Base-by-base conservation (phyloP, 495 filamentous ascomycete genomes). In the Pseudoneurospora amorphoporcata region DNA sequence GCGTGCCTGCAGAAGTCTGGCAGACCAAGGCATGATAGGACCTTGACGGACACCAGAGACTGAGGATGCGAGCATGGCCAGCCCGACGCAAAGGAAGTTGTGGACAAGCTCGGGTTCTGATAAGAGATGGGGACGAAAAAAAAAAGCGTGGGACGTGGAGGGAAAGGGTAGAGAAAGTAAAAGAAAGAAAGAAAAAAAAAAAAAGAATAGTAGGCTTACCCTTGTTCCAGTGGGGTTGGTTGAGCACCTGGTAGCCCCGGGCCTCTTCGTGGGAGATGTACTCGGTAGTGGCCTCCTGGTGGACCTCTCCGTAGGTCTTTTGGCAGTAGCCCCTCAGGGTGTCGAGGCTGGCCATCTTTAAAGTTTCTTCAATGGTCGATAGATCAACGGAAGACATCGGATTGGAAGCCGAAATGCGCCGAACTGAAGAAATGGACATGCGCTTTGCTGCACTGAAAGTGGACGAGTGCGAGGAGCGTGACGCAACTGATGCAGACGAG, bases 201-300 rank as follows among this genome's bases (percentile, higher is more conserved):
- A 38, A 70, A 73, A 68, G 47, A 69, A 4, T 43, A 69, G 72
- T 69, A 40, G 71, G 72, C 75, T 75, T 77, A 87, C 87, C 86
- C 82, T 87, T 87, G 78, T 88, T 88, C 86, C 86, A 88, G 47
- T 84, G 79, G 41, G 87, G 86, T 78, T 88, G 85, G 58, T 84
- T 79, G 19, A 88, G 80, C 17, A 88, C 79, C 79, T 88, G 87
- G 75, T 87, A 87, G 68, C 86, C 87, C 73, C 80, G 81, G 69
- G 87, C 87, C 72, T 82, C 78, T 68, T 78, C 79, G 75, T 86
- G 74, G 39, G 82, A 71, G 53, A 86, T 69, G 73, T 88, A 87
- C 72, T 88, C 83, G 23, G 86, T 87, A 45, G 78, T 73, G 65
- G 79, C 75, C 72, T 83, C 81, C 74, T 88, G 86, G 71, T 84